These are phyloP conservation scores for Atkinsonella hypoxylon DNA, from an alignment of 2,329 filamentous ascomycete genomes.

Conservation along the genomic window DNA sequence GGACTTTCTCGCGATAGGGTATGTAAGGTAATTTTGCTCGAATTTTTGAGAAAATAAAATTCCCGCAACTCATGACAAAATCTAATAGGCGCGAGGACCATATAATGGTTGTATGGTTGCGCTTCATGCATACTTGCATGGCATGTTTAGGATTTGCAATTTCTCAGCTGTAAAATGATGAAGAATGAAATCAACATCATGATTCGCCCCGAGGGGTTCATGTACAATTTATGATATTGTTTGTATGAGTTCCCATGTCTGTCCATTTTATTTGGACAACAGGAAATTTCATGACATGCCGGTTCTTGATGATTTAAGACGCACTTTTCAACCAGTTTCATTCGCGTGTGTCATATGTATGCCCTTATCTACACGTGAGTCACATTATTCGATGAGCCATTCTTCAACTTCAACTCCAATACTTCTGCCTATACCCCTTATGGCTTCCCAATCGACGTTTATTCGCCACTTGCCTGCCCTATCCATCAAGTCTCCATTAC, in stretches of 20 bases:
- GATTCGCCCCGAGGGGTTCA: background rate
- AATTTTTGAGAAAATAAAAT: too few relatives aligned
- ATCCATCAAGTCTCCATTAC: conserved; percentile 52
- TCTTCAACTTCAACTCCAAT: conserved; percentile 71
- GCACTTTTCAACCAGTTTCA: background rate
- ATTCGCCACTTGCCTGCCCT: conserved; percentile 63
- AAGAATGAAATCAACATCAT: background rate
- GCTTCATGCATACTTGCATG: background rate
- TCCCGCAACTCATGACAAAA: too few relatives aligned
- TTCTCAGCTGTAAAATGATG: background rate
- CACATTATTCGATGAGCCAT: conserved; percentile 51
- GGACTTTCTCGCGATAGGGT: too few relatives aligned
- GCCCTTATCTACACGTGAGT: too few relatives aligned
- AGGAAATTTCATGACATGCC: too few relatives aligned
- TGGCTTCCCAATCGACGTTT: conserved; percentile 68
- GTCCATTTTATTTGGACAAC: background rate
- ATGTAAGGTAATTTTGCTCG: too few relatives aligned
- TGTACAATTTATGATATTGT: background rate
- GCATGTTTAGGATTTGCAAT: background rate
- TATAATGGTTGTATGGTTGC: background rate
- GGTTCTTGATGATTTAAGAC: background rate
- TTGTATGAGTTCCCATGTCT: background rate
- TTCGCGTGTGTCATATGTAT: background rate
- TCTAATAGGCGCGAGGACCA: background rate
- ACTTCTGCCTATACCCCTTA: conserved; percentile 56